Base-by-base conservation (phyloP, 768 basidiomycete genomes). In the Dictyophora rubrovolvata region DNA sequence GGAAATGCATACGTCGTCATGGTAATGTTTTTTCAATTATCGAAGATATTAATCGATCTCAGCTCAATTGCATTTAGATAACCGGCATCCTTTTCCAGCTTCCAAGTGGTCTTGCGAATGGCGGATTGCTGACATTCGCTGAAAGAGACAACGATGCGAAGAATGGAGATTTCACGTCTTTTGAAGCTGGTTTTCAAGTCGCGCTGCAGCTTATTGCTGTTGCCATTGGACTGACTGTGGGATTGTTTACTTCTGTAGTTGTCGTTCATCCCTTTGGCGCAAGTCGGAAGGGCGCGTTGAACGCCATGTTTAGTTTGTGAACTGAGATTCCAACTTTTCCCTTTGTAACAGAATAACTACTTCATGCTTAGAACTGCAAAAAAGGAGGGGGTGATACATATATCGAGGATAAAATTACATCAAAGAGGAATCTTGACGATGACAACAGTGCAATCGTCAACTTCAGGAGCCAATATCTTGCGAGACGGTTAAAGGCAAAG, bases 1-100 rank as follows among this genome's bases (percentile, higher is more conserved):
- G 90, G 89, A 8, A 92, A 89, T 3, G 90, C 90, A 18, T 93
- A 93, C 71, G 90, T 89, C 10, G 84, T 84, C 1, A 93, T 93
- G 91, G 88, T 92, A 46, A 87, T 90, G 22, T 90, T 89, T 42
- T 89, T 93, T 5, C 69, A 91, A 62, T 90, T 93, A 71, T 74
- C 93, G 61, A 89, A 93, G 22, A 91, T 91, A 12, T 89, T 91
- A 68, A 69, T 86, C 78, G 18, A 53, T 63, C 36, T 49, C 59
- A 12, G 20, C 17, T 62, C n/a, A 18, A 17, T 47, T 56, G 18
- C 5, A 33, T 42, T 14, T 8, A 22, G 21, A 46, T 55, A 17
- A 18, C 35, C 5, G 18, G 21, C 8, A 54, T 20, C 14, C 23
- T 28, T 20, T 55, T 37, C 20, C 55, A 56, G 46, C 14, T 55